A percentile compares a stretch with the other conserved stretches of the same genome.
These are phyloP conservation scores for Phaeosphaeria sp. DNA, from an alignment of 2,329 filamentous ascomycete species.

Conservation along the genomic window DNA sequence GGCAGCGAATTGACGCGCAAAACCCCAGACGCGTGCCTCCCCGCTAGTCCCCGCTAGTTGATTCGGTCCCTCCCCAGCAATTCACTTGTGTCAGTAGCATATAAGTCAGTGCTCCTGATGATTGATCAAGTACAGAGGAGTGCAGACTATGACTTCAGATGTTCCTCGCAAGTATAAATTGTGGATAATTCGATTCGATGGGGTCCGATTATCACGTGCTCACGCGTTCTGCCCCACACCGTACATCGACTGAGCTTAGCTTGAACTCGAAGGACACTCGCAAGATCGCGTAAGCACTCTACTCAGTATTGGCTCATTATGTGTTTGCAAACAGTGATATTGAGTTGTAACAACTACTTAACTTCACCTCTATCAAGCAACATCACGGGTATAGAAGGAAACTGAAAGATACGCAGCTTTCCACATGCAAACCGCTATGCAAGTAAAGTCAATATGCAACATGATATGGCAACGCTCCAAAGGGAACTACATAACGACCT, in stretches of 20 bases:
- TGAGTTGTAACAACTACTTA: not conserved
- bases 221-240: conserved; percentile 12
- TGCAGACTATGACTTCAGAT: not conserved
- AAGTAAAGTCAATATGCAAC: conserved; percentile 9
- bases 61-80: not conserved
- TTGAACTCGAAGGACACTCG: not conserved
- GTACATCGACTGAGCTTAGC: not conserved
- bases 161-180: too few species aligned
- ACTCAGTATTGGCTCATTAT: not conserved
- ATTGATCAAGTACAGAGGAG: not conserved
- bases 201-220: conserved; percentile 16
- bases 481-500: conserved; percentile 38
- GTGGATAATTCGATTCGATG: too few species aligned
- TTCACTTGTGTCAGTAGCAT: not conserved
- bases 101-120: too few species aligned
- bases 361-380: not conserved
- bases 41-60: conserved; percentile 19
- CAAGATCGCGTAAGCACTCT: not conserved
- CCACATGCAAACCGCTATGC: conserved; percentile 27
- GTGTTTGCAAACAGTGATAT: not conserved
- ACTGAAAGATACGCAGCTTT: conserved; percentile 1
- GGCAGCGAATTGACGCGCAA: conserved; percentile 1
- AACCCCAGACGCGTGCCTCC: conserved; percentile 28
- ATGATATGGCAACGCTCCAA: not conserved
- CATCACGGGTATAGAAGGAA: conserved; percentile 13